These are phyloP conservation scores for Shiraia sp. DNA, from an alignment of 2,329 filamentous ascomycete genomes.

Conservation along the genomic window DNA sequence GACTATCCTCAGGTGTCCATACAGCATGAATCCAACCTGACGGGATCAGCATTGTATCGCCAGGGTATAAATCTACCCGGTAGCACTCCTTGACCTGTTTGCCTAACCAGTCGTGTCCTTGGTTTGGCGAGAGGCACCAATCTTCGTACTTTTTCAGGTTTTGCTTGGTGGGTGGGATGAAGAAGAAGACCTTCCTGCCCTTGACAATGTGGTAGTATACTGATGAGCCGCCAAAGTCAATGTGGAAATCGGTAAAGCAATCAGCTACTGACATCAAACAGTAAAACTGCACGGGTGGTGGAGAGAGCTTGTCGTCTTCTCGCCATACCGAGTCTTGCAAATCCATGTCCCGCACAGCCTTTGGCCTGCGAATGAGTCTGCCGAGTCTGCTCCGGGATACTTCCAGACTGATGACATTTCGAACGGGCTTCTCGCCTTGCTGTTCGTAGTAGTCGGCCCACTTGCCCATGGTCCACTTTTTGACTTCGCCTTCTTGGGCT, in stretches of 20 bases:
- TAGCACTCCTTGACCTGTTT: conserved; percentile 69
- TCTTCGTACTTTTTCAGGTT: conserved; percentile 72
- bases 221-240: conserved; percentile 72
- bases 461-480: conserved; percentile 66
- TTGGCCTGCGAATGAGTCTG: conserved; percentile 64
- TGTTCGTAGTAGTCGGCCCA: conserved; percentile 72
- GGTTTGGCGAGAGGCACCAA: conserved; percentile 69
- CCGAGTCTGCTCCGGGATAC: conserved; percentile 67
- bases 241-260: conserved; percentile 73
- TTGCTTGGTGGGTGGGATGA: conserved; percentile 70
- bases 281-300: conserved; percentile 69
- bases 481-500: conserved; percentile 67
- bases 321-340: conserved; percentile 61
- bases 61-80: conserved; percentile 66
- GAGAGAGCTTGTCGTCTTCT: conserved; percentile 59
- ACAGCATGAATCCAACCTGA: conserved; percentile 75
- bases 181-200: conserved; percentile 72
- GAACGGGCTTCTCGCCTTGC: conserved; percentile 63
- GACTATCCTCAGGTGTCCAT: conserved; percentile 70
- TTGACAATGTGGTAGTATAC: conserved; percentile 73
- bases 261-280: conserved; percentile 72
- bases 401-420: conserved; percentile 71
- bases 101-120: conserved; percentile 68
- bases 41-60: conserved; percentile 72
- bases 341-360: conserved; percentile 67